Base-by-base conservation (phyloP, 2,329 filamentous ascomycete species). In the Pseudogymnoascus sp. region DNA sequence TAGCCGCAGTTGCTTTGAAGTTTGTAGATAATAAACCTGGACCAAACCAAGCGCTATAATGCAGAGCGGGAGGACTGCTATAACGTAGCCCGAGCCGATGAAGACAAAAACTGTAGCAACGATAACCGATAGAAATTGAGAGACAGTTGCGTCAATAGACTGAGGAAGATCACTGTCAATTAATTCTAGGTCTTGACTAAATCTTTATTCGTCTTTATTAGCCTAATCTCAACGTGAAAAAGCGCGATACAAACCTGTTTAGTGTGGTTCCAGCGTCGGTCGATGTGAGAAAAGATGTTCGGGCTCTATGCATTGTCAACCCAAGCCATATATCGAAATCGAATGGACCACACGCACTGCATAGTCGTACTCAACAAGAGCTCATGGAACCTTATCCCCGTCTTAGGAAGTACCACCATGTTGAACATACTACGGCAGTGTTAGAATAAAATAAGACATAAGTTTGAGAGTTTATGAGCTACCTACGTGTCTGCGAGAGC, bases 1-100 rank as follows among this genome's bases (percentile, higher is more conserved):
- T 40, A 76, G 72, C 62, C 77, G 74, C 11, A 79, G 64, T 63
- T 79, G 77, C 2, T 76, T 74, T 2, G 76, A 78, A 4, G 77
- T 79, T 5, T 75, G 71, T 11, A 79, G 0, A 78, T 68, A 79
- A 59, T 75, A 68, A 47, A 74, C 75, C 63, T 78, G 76, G 13
- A 62, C 13, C 15, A 59, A 33, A 17, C 54, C 58, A n/a, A 62
- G 54, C 11, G 33, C 33, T n/a, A 58, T 17, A 9, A 37, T 29
- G 26, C 58, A 36, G 58, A 24, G n/a, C 13, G 40, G 58, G 29
- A 31, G 26, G 8, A 50, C 44, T 31, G 44, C 44, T 50, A 50
- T 29, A 50, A 50, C n/a, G 4, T 50, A 50, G 6, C 44, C 44
- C 7, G 44, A 50, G 15, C 44, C 44, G 31, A 50, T 31, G 26